Evolutionary conservation across 2,329 filamentous ascomycete species (phyloP), one percentile per base, ranked within the genome.

Genomic region (Pestalotiopsis fici): DNA sequence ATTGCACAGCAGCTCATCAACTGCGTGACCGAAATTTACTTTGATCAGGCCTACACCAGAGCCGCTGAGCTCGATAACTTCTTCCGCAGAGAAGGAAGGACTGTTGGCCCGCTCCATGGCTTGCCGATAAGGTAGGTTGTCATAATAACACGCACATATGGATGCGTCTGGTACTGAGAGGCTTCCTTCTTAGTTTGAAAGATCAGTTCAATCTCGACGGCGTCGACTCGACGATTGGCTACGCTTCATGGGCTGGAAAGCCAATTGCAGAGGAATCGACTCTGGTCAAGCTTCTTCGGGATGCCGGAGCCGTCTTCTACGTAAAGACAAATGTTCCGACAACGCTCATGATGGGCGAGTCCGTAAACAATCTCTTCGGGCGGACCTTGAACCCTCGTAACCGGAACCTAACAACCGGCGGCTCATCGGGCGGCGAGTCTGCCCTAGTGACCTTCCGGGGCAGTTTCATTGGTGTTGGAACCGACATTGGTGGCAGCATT

Each of bases 341-440:
- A 69, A 86, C 86, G 0, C 76, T 88, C 66, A 81, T 81, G 71
- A 82, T 80, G 7, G 75, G 88, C 54, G 89, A 91, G 73, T 85
- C 83, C 4, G 83, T 86, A 54, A 91, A 91, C 75, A 85, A 90
- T 71, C 73, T 91, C 23, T 88, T 88, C 69, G 89, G 89, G 2
- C 83, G 88, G 28, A 87, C 87, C 0, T 76, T 91, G 39, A 92
- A 92, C 72, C 90, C 90, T 0, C 77, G 83, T n/a, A 89, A 90
- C 69, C 81, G 85, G 12, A 78, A 80, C 18, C 79, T 88, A 25
- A 90, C 88, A 0, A 86, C 87, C 0, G 90, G 90, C 7, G 90
- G 90, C 3, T 87, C 83, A 23, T 87, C 87, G 0, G 90, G 90
- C 21, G 90, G 90, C 13, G 90, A 92, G 74, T 89, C 65, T 4